These are phyloP conservation scores for Abelmoschus esculentus DNA, from an alignment of 345 rosid genomes.

Conservation along the genomic window DNA sequence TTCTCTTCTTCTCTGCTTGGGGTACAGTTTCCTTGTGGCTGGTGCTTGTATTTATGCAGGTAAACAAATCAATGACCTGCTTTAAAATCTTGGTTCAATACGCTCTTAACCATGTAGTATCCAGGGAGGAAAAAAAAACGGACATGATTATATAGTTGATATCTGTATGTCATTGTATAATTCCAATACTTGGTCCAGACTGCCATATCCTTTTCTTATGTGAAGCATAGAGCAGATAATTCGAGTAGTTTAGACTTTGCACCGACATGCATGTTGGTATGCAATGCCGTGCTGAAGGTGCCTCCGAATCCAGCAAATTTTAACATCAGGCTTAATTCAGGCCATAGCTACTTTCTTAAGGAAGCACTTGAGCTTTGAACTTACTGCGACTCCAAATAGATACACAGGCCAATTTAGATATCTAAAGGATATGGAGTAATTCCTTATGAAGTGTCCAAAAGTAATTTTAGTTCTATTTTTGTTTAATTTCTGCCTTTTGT, in stretches of 20 bases:
- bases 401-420: neutral
- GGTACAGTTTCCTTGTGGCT: conserved; percentile 79
- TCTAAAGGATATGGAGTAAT: neutral
- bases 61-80: conserved; percentile 21
- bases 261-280: conserved; percentile 5
- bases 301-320: neutral
- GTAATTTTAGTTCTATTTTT: neutral
- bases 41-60: conserved; percentile 90
- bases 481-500: neutral
- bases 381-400: neutral
- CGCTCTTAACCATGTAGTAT: neutral
- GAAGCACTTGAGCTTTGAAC: neutral
- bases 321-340: neutral
- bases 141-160: neutral
- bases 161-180: no score
- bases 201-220: neutral
- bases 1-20: conserved; percentile 81
- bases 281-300: neutral
- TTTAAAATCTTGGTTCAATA: neutral
- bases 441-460: neutral
- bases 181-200: neutral
- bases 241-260: neutral
- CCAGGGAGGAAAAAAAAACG: neutral
- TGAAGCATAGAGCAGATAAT: neutral
- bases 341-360: neutral